phyloP scores from a whole-genome alignment of 208 protist genomes.

The Tritrichomonas foetus region DNA sequence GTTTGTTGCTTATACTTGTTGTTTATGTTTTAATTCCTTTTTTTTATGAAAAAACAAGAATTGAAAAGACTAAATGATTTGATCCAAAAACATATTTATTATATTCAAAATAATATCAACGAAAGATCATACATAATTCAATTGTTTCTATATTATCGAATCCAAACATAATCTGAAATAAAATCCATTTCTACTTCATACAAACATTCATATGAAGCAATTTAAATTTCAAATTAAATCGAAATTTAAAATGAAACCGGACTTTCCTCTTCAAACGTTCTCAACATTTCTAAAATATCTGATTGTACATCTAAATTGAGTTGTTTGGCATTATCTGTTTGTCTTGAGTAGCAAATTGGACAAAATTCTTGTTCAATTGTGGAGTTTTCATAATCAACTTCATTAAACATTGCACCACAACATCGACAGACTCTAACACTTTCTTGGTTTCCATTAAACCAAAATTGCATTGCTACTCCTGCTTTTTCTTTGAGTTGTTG shows the following conservation, averaged over 20 bases:
- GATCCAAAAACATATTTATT: too few relatives aligned
- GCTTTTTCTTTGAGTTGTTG: conserved; percentile 9
- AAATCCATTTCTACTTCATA: too few relatives aligned
- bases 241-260: conserved; percentile 14
- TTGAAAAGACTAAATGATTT: too few relatives aligned
- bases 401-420: neutral
- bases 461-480: neutral
- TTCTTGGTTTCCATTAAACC: neutral
- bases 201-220: too few relatives aligned
- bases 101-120: too few relatives aligned
- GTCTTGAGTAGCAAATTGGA: neutral
- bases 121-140: too few relatives aligned
- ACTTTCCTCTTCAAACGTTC: neutral
- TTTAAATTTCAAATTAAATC: too few relatives aligned
- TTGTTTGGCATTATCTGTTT: neutral
- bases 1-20: too few relatives aligned
- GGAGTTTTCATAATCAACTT: neutral
- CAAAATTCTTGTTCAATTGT: neutral
- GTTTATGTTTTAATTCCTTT: too few relatives aligned
- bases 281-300: conserved; percentile 13
- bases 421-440: neutral
- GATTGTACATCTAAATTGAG: neutral
- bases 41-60: too few relatives aligned
- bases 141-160: too few relatives aligned
- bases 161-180: too few relatives aligned